Percentiles rank a stretch among this genome's conserved stretches.
These are phyloP conservation scores for Suillus subalutaceus DNA, from an alignment of 768 basidiomycete species.

Conservation along the genomic window DNA sequence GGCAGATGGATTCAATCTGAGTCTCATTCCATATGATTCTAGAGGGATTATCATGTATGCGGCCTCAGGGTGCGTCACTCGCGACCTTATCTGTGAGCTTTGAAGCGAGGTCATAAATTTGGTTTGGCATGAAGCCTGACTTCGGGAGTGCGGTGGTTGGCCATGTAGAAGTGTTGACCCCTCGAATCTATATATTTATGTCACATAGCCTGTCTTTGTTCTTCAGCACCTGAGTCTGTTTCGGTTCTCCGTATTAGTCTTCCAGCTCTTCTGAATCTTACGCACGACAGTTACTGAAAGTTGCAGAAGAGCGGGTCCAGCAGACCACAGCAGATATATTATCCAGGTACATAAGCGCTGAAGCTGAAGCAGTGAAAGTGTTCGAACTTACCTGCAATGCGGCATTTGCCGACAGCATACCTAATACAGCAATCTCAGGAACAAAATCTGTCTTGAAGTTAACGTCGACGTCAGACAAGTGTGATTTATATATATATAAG, in stretches of 20 bases:
- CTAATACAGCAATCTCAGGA: background rate
- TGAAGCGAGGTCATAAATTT: background rate
- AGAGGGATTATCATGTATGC: background rate
- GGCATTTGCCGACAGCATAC: background rate
- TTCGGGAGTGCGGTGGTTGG: background rate
- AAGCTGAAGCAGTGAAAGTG: too few relatives aligned
- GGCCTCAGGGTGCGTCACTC: background rate
- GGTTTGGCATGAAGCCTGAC: background rate
- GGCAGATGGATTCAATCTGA: background rate
- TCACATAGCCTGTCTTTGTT: background rate
- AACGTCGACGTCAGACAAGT: background rate
- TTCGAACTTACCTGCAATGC: too few relatives aligned
- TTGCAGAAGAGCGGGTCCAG: background rate
- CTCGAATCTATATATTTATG: background rate
- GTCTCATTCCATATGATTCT: background rate
- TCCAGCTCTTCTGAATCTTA: background rate
- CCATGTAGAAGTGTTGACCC: background rate
- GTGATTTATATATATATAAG: background rate
- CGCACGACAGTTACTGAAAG: background rate
- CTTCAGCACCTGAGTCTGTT: background rate
- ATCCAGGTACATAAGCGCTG: too few relatives aligned
- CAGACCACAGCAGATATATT: background rate
- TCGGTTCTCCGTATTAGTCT: background rate
- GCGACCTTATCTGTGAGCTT: background rate
- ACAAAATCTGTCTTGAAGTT: background rate